Evolutionary conservation across 306 rosid genomes (phyloP).

Genomic region (Inga leiocalycina): DNA sequence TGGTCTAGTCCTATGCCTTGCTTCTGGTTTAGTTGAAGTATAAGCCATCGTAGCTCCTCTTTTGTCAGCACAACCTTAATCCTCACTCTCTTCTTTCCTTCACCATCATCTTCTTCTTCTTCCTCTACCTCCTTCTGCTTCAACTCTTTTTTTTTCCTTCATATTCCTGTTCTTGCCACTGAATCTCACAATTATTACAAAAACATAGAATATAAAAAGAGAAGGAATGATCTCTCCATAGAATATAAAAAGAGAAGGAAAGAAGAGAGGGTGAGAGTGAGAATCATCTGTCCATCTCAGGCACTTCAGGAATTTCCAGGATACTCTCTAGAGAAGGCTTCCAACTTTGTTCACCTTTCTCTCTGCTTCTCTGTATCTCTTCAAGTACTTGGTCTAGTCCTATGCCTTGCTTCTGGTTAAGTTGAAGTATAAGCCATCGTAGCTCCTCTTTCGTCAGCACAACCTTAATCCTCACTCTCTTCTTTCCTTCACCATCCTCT

Average conservation of each 20-base stretch:
- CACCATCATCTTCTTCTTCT: background rate
- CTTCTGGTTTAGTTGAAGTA: slow-evolving; percentile 54
- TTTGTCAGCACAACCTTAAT: slow-evolving; percentile 73
- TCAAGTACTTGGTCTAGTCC: slow-evolving; percentile 54
- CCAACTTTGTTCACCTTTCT: slow-evolving; percentile 53
- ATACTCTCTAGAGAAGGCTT: slow-evolving; percentile 87
- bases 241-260: background rate
- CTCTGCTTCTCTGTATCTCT: slow-evolving; percentile 62
- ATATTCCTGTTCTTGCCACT: slow-evolving; percentile 9
- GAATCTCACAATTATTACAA: background rate
- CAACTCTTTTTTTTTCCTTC: slow-evolving; percentile 8
- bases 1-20: slow-evolving; percentile 57
- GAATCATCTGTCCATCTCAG: slow-evolving; percentile 47
- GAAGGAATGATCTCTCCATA: too few species aligned
- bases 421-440: slow-evolving; percentile 64
- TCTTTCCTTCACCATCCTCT: slow-evolving; percentile 25
- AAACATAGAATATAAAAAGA: too few species aligned
- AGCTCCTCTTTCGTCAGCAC: slow-evolving; percentile 80
- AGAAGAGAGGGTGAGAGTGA: background rate
- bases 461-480: slow-evolving; percentile 59
- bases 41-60: slow-evolving; percentile 76
- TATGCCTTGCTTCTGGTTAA: slow-evolving; percentile 52
- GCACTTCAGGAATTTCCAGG: slow-evolving; percentile 69
- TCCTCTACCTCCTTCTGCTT: slow-evolving; percentile 26
- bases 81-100: slow-evolving; percentile 44